phyloP scores from a whole-genome alignment of 805 yeast genomes.

The Diddensiella santjacobensis region DNA sequence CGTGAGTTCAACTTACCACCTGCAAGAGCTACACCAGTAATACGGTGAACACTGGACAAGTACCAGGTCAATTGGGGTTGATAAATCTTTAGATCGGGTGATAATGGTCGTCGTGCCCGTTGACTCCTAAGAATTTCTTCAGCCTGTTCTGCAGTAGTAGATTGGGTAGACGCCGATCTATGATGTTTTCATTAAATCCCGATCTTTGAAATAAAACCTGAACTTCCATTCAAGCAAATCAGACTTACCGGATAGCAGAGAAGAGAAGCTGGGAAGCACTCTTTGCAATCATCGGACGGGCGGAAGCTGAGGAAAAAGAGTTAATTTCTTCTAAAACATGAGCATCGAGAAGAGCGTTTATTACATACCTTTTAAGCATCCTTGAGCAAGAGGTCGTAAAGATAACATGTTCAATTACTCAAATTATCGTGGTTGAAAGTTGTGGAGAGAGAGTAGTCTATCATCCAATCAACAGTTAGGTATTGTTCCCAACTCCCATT shows the following conservation, averaged over 20 bases:
- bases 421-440: neutral
- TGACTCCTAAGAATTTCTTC: slow-evolving; percentile 70
- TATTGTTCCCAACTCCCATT: no score
- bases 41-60: slow-evolving; percentile 78
- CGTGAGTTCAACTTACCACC: slow-evolving; percentile 44
- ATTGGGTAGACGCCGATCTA: slow-evolving; percentile 36
- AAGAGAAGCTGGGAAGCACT: slow-evolving; percentile 20
- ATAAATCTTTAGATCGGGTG: slow-evolving; percentile 88
- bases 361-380: slow-evolving; percentile 11
- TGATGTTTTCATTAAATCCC: no score
- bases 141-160: slow-evolving; percentile 59
- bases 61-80: slow-evolving; percentile 86
- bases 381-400: slow-evolving; percentile 6
- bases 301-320: slow-evolving; percentile 17
- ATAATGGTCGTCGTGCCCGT: slow-evolving; percentile 81
- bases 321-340: no score
- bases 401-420: slow-evolving; percentile 9
- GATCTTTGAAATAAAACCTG: no score
- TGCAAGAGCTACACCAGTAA: slow-evolving; percentile 82
- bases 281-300: slow-evolving; percentile 17
- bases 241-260: slow-evolving; percentile 14
- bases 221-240: no score
- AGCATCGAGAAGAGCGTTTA: no score
- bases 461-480: no score
- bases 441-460: no score